Base-by-base conservation (phyloP, 1,139 yeast species). In the Lipomyces yarrowii region DNA sequence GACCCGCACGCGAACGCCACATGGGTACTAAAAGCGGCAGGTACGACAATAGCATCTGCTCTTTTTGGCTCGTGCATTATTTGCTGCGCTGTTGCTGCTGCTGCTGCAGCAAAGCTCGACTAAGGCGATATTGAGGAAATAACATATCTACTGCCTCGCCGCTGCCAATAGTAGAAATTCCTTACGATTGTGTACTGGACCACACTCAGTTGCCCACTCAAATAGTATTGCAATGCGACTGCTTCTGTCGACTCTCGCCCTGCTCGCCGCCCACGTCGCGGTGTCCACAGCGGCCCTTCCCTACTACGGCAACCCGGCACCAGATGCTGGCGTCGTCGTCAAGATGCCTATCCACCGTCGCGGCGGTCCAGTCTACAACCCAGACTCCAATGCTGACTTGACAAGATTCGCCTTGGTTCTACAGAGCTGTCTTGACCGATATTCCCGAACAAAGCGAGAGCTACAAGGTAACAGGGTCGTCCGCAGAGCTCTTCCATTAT, bases 381-480 rank as follows among this genome's bases (percentile, higher is more conserved):
- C 67, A 3, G 65, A 64, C 59, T 10, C 66, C 32, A 59, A 54
- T 46, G 67, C 65, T 3, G 58, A 64, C 51, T 63, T 64, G 56
- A 23, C 56, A 21, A 62, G 67, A 32, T 65, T 65, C 61, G 8
- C 35, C 5, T 23, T 26, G 23, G 39, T 63, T 52, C 66, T 65
- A 30, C 32, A 39, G 53, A 33, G 57, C 32, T 30, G 42, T 30
- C 60, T 60, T 23, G 48, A 42, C 15, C 60, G 69, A 18, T 64
- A 61, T 59, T 23, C 55, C 18, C 60, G 57, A 11, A 66, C 69
- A 4, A 64, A 55, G 53, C 69, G 69, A 32, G 69, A 66, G 56
- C 57, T 66, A 13, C 67, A 64, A 56, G 69, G 69, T 15, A 66
- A 66, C 59, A 23, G 69, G 4, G 69, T 66, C 57, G 64, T 64